These are phyloP conservation scores for Termitomyces sp. DNA, from an alignment of 768 basidiomycete genomes.

Conservation along the genomic window DNA sequence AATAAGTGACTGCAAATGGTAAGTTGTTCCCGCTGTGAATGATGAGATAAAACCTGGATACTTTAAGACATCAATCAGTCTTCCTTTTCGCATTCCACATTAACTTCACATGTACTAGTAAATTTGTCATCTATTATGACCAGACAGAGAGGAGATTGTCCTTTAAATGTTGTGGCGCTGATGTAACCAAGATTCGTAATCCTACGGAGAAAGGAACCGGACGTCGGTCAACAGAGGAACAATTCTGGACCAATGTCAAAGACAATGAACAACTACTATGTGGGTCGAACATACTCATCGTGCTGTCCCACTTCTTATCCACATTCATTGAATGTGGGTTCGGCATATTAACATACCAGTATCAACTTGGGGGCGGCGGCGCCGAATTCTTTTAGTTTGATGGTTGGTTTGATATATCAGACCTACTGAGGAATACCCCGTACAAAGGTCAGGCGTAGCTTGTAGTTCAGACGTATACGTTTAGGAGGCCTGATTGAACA, in stretches of 20 bases:
- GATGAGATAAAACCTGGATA: background rate
- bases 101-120: background rate
- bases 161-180: background rate
- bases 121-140: background rate
- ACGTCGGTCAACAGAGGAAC: background rate
- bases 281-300: background rate
- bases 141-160: background rate
- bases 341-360: background rate
- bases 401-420: no score
- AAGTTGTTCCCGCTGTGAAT: no score
- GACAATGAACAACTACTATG: background rate
- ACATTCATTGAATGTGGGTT: background rate
- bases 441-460: no score
- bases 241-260: background rate
- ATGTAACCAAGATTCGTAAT: background rate
- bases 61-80: no score
- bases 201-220: background rate
- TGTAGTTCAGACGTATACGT: no score
- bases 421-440: no score
- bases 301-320: background rate
- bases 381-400: no score
- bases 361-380: background rate
- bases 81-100: background rate
- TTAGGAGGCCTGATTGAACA: background rate
- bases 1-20: no score